Conservation (phyloP, 2,329 filamentous ascomycete genomes). For the Talaromyces funiculosus region DNA sequence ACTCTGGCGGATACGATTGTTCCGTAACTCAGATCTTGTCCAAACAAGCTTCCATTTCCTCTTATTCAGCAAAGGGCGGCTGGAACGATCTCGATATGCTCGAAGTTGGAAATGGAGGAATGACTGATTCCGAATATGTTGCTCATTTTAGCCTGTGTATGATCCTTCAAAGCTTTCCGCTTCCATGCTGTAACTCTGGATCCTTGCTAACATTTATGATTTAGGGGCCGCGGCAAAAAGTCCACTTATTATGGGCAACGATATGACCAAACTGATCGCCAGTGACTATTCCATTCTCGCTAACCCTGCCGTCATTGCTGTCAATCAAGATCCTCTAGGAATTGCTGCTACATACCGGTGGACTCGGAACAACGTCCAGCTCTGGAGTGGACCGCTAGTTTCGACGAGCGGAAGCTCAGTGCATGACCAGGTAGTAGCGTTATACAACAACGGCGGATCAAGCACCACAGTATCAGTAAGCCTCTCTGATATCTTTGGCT, state of each 20-base stretch:
- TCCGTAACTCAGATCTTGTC: slow-evolving; percentile 6
- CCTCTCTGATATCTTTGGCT: neutral
- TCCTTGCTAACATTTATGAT: neutral
- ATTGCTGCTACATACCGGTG: neutral
- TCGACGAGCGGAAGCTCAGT: neutral
- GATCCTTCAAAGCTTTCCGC: neutral
- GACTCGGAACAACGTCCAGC: neutral
- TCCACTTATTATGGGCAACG: slow-evolving; percentile 11
- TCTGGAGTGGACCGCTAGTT: neutral
- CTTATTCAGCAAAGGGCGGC: neutral
- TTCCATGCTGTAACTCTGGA: neutral
- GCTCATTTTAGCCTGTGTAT: slow-evolving; percentile 4
- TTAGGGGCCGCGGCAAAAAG: slow-evolving; percentile 7
- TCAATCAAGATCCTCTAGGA: slow-evolving; percentile 5
- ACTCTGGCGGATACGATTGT: slow-evolving; percentile 1
- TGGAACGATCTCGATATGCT: slow-evolving; percentile 15
- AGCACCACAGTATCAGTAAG: neutral
- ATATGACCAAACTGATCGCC: slow-evolving; percentile 2
- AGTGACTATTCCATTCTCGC: slow-evolving; percentile 5
- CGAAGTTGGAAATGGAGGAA: slow-evolving; percentile 12
- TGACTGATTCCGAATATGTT: slow-evolving; percentile 10
- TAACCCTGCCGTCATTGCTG: slow-evolving; percentile 14
- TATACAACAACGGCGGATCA: neutral
- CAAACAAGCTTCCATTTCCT: neutral
- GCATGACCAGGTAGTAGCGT: neutral